Base-by-base conservation (phyloP, 2,329 filamentous ascomycete genomes). In the Claviceps purpurea region DNA sequence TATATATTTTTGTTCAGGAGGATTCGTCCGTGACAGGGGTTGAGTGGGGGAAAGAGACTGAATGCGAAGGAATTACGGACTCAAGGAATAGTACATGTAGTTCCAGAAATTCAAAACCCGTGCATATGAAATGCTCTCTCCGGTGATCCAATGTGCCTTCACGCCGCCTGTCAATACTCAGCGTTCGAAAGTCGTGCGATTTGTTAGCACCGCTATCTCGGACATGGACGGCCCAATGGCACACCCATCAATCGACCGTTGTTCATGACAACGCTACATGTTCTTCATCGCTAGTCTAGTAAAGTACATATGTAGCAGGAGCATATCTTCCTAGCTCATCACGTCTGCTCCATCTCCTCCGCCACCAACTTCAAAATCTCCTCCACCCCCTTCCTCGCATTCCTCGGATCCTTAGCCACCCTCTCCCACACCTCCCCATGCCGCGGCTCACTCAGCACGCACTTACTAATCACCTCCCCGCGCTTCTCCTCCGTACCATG, bases 401-500 rank as follows among this genome's bases (percentile, higher is more conserved):
- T 94, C 67, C 76, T 78, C 1, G 91, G 91, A 61, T 90, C 81
- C 75, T 98, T 98, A 18, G 84, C 81, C 4, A 96, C 75, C 8
- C 73, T 70, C 71, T 95, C 88, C 93, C 93, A 98, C 26, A 85
- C 73, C 74, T 98, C 93, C 14, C 93, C 93, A 67, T 98, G 89
- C 60, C 84, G 82, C 3, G 94, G 94, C 67, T 97, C 93, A 53
- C 83, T 90, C 48, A 85, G 71, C 37, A 86, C 75, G 60, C 87
- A 90, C 71, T 95, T 95, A 53, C 74, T 75, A 5, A 95, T 67
- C 37, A 96, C 85, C 64, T 97, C 93, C 34, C 75, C 79, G 62
- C 85, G 77, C 82, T 97, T 98, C 73, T 95, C 91, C 53, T 89
- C 84, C 5, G 89, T 96, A 10, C 93, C 94, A 70, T 98, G 90